Evolutionary conservation across 176 grass and related monocot genomes (phyloP), one percentile per base, ranked within the genome.

Genomic region (Musa itinerans): DNA sequence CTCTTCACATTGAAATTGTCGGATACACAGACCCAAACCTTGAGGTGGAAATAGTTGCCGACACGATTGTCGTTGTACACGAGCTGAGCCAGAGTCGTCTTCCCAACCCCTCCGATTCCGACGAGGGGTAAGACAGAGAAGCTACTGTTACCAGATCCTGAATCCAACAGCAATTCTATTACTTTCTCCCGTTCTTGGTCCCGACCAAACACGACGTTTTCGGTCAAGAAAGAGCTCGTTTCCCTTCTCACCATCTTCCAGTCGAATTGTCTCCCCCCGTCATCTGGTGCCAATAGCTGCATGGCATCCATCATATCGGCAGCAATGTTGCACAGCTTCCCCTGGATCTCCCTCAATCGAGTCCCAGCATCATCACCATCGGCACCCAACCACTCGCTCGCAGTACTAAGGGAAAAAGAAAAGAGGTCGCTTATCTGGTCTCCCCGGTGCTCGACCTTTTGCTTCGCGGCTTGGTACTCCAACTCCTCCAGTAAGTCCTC

Each of bases 11-110:
- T 9, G 11, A 85, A 85, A 10, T 80, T 0, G 23, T n/a, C 25
- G n/a, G 87, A 89, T 1, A 85, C 87, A 68, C 78, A 82, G 29
- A 83, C 50, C 87, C 87, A 89, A 14, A 83, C 24, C 9, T 16
- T 10, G 13, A 49, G 54, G 10, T 29, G 14, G 54, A 85, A 89
- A 77, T 65, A 50, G 0, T 79, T 34, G 11, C 66, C 51, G 1
- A 85, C 48, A 21, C 65, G 24, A 29, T 56, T 17, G 19, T 89
- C 13, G 11, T 68, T 76, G 76, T 79, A 89, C 8, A 85, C 80
- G 20, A 67, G 8, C 48, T 85, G 79, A 73, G 79, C 79, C 34
- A 85, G 86, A 76, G 83, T 53, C 6, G 79, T 85, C 72, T 85
- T 89, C 25, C 86, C 86, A 52, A 89, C 69, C 17, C 82, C 79